Base-by-base conservation (phyloP, 1,139 yeast species). In the Diutina ranongensis region DNA sequence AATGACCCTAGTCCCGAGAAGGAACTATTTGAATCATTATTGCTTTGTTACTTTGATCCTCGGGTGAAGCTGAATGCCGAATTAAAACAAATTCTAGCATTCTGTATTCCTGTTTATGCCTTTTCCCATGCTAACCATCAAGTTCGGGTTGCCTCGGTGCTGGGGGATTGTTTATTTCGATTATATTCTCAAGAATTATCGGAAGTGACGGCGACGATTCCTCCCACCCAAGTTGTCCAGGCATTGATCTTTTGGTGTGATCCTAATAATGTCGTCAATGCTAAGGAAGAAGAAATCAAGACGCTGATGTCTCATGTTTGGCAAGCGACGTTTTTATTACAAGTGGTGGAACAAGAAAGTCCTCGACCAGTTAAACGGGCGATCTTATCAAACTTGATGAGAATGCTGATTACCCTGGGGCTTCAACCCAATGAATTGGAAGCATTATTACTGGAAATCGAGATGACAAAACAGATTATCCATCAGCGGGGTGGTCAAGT, bases 31-130 rank as follows among this genome's bases (percentile, higher is more conserved):
- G 89, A 83, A 58, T 76, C 85, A 0, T 67, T 88, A 48, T 65
- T 89, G 4, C 63, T 85, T 46, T 75, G 84, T 1, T 89, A 87
- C 56, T 88, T 86, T 62, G 80, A 83, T 48, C 87, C 89, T 0
- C 60, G 67, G 2, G 80, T 83, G 45, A 62, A 75, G 4, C 62
- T 67, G 13, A 87, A 88, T 54, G 81, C 77, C 49, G 78, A 80
- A 16, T 67, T 89, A 51, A 73, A 82, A 47, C 97, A 92, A 62
- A 83, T 86, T 1, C 75, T 89, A 49, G 79, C 94, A 10, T 88
- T 86, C 58, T 88, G 96, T 57, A 71, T 92, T 35, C 97, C 97
- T 0, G 95, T 86, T 1, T 88, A 86, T 58, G 83, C 94, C 33
- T 85, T 78, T 57, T 84, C 96, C 36, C 89, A 83, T 52, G 65